Conservation (phyloP, 1,284 basidiomycete species). For the Cutaneotrichosporon mucoides region DNA sequence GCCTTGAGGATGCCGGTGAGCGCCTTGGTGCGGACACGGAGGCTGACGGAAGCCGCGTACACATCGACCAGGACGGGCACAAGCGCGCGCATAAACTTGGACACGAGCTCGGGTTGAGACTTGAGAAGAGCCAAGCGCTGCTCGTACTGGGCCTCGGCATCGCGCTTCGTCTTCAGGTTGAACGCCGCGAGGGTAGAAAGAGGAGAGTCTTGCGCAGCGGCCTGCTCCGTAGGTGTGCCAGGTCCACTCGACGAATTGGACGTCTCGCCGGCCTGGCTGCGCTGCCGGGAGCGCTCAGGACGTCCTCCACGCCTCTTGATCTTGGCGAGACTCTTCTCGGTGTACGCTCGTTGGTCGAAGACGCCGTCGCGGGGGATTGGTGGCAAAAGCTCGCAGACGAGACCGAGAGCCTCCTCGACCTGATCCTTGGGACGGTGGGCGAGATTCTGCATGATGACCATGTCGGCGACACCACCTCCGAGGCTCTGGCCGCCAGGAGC, state of each 20-base stretch:
- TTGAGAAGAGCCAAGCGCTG: conserved; percentile 58
- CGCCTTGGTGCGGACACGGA: conserved; percentile 78
- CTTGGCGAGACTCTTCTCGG: conserved; percentile 69
- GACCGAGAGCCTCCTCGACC: conserved; percentile 81
- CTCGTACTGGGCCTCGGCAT: conserved; percentile 43
- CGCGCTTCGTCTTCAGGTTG: conserved; percentile 30
- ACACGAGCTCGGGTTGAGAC: conserved; percentile 68
- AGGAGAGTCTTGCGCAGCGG: neutral
- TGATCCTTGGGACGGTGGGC: conserved; percentile 96
- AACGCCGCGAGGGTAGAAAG: conserved; percentile 6
- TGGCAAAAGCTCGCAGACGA: conserved; percentile 84
- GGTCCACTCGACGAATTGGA: conserved; percentile 21
- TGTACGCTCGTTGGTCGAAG: conserved; percentile 84
- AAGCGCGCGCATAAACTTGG: conserved; percentile 77
- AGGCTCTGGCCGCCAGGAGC: conserved; percentile 61
- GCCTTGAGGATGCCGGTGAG: conserved; percentile 82
- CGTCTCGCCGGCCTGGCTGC: conserved; percentile 1
- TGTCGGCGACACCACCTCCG: conserved; percentile 81
- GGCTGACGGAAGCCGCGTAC: conserved; percentile 86
- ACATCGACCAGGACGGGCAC: conserved; percentile 91
- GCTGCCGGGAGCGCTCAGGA: conserved; percentile 15
- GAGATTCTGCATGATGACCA: conserved; percentile 96
- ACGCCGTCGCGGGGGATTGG: conserved; percentile 85
- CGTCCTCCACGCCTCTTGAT: conserved; percentile 30
- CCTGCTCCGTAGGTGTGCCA: conserved; percentile 19